A percentile compares a stretch with the other conserved stretches of the same genome.
These are phyloP conservation scores for Amanita pallidorosea DNA, from an alignment of 768 basidiomycete species.

Conservation along the genomic window DNA sequence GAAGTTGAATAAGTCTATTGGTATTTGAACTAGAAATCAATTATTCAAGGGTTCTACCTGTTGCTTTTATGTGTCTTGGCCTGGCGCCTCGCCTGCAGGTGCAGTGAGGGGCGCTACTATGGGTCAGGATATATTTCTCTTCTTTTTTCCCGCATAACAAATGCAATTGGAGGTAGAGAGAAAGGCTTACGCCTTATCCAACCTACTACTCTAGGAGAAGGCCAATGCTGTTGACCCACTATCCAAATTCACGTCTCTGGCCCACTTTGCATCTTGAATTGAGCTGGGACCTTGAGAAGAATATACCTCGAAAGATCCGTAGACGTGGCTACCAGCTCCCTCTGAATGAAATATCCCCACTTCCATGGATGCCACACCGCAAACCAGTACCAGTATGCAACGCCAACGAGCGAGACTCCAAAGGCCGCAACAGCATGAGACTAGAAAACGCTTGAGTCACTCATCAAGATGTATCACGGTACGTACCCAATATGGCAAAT, in stretches of 20 bases:
- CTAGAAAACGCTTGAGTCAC: slow-evolving; percentile 16
- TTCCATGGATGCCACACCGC: slow-evolving; percentile 36
- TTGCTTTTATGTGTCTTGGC: no score
- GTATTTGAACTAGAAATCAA: no score
- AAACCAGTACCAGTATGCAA: slow-evolving; percentile 47
- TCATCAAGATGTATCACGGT: not conserved
- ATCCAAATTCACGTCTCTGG: not conserved
- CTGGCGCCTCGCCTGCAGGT: no score
- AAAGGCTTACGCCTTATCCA: no score
- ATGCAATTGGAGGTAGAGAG: no score
- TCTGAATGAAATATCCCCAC: slow-evolving; percentile 37
- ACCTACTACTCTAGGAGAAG: no score
- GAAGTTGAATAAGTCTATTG: no score
- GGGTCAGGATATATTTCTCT: no score
- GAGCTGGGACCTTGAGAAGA: not conserved
- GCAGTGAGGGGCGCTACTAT: no score
- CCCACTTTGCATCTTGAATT: not conserved
- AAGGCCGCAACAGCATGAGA: slow-evolving; percentile 39
- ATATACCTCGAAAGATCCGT: not conserved
- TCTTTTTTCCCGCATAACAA: no score
- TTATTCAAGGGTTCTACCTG: no score
- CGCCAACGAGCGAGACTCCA: slow-evolving; percentile 34
- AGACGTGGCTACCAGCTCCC: slow-evolving; percentile 17
- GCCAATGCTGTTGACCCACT: no score
- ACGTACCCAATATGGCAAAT: slow-evolving; percentile 64